phyloP scores from a whole-genome alignment of 2,329 filamentous ascomycete species.

The Penicillium brasilianum region DNA sequence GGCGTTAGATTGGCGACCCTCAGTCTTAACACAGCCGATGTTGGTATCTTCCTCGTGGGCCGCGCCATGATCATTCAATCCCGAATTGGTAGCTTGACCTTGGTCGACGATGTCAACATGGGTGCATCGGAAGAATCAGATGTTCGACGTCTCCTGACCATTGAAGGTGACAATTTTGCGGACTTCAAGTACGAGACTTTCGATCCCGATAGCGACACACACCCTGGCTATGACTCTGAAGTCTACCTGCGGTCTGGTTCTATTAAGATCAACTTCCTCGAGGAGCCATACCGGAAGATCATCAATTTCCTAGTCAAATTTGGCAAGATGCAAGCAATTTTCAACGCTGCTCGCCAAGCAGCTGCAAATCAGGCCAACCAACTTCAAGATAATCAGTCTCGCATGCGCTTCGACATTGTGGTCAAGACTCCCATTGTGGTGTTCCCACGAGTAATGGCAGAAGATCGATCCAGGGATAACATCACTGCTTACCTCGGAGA shows the following conservation, averaged over 20 bases:
- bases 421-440: conserved; percentile 96
- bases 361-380: conserved; percentile 93
- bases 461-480: conserved; percentile 75
- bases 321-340: conserved; percentile 98
- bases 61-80: conserved; percentile 87
- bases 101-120: conserved; percentile 92
- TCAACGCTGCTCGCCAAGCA: conserved; percentile 93
- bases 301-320: conserved; percentile 98
- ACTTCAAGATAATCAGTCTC: conserved; percentile 85
- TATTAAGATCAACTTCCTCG: conserved; percentile 94
- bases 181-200: conserved; percentile 99
- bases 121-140: conserved; percentile 82
- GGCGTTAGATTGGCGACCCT: conserved; percentile 92
- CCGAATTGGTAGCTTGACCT: conserved; percentile 81
- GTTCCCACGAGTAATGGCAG: conserved; percentile 79
- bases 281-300: conserved; percentile 97
- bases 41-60: conserved; percentile 84
- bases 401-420: conserved; percentile 91
- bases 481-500: conserved; percentile 94
- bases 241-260: conserved; percentile 90
- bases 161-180: conserved; percentile 91
- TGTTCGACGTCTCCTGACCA: conserved; percentile 85
- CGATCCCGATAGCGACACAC: conserved; percentile 73
- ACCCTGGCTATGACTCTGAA: conserved; percentile 93
- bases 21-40: conserved; percentile 88